These are phyloP conservation scores for Aspergillus aculeatus DNA, from an alignment of 2,329 filamentous ascomycete species.

Conservation along the genomic window DNA sequence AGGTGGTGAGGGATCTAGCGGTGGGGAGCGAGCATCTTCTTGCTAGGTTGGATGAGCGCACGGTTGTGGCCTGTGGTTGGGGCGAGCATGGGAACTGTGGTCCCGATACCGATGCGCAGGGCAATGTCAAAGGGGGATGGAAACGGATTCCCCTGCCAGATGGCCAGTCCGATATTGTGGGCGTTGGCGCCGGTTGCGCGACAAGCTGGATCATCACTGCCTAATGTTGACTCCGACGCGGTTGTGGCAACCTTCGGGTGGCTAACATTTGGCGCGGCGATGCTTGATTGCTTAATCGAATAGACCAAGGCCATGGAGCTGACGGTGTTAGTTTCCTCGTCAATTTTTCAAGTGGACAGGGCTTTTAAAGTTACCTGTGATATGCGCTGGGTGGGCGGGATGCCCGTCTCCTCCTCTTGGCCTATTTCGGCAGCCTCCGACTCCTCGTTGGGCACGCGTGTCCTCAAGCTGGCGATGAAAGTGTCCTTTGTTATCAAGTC, in stretches of 20 bases:
- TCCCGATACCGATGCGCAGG: slow-evolving; percentile 57
- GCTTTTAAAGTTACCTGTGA: slow-evolving; percentile 41
- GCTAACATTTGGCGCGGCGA: neutral
- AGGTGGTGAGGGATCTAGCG: slow-evolving; percentile 59
- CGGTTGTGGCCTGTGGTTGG: slow-evolving; percentile 89
- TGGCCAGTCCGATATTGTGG: slow-evolving; percentile 53
- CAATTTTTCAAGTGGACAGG: neutral
- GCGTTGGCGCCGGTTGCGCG: slow-evolving; percentile 81
- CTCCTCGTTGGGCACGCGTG: slow-evolving; percentile 37
- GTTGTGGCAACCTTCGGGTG: neutral
- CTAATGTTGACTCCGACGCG: slow-evolving; percentile 6
- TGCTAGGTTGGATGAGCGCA: slow-evolving; percentile 62
- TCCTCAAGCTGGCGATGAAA: slow-evolving; percentile 24
- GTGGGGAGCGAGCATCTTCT: slow-evolving; percentile 90
- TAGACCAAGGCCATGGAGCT: slow-evolving; percentile 41
- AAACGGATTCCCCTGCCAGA: slow-evolving; percentile 64
- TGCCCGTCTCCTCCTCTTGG: slow-evolving; percentile 38
- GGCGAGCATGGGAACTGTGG: slow-evolving; percentile 98
- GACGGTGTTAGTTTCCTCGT: slow-evolving; percentile 21
- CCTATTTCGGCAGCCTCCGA: slow-evolving; percentile 19
- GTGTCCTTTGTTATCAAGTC: slow-evolving; percentile 28
- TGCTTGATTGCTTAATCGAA: slow-evolving; percentile 38
- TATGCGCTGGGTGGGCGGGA: slow-evolving; percentile 50
- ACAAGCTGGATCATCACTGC: slow-evolving; percentile 70
- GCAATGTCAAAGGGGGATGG: slow-evolving; percentile 68